Percentiles rank a stretch among this genome's conserved stretches.
These are phyloP conservation scores for Gnaphalium uliginosum DNA, from an alignment of 129 eudicot species.

Conservation along the genomic window DNA sequence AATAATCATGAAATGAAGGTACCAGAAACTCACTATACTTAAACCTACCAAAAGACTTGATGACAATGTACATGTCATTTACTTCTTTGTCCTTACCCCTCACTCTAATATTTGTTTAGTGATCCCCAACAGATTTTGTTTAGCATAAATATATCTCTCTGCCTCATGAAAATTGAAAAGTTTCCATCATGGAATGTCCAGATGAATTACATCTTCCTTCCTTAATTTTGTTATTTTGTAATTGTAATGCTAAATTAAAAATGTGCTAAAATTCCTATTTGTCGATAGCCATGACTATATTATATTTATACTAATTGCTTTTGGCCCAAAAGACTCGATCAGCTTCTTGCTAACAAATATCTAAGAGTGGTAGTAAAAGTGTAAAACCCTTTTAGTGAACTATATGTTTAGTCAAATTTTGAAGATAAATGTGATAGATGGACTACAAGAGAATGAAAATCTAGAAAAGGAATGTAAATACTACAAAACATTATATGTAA, in stretches of 20 bases:
- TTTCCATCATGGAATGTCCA: background rate
- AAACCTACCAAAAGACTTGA: background rate
- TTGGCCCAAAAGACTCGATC: background rate
- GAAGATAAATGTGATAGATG: background rate
- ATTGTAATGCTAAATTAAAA: too few relatives aligned
- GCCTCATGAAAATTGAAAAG: background rate
- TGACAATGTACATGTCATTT: background rate
- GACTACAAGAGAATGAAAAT: background rate
- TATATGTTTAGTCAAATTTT: background rate
- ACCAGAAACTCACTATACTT: background rate
- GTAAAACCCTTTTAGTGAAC: background rate
- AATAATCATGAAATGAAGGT: background rate
- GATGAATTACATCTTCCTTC: background rate
- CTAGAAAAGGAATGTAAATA: slow-evolving; percentile 9
- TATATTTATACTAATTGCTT: background rate
- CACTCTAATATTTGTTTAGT: background rate
- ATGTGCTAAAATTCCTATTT: background rate
- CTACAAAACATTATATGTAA: background rate
- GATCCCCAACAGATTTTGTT: background rate
- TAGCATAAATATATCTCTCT: background rate
- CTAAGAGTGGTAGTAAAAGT: background rate
- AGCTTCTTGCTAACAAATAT: too few relatives aligned
- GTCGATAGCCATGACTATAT: background rate
- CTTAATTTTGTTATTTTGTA: background rate
- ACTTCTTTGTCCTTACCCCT: background rate